These are phyloP conservation scores for Pouteria campechiana DNA, from an alignment of 179 eudicot species.

Conservation along the genomic window DNA sequence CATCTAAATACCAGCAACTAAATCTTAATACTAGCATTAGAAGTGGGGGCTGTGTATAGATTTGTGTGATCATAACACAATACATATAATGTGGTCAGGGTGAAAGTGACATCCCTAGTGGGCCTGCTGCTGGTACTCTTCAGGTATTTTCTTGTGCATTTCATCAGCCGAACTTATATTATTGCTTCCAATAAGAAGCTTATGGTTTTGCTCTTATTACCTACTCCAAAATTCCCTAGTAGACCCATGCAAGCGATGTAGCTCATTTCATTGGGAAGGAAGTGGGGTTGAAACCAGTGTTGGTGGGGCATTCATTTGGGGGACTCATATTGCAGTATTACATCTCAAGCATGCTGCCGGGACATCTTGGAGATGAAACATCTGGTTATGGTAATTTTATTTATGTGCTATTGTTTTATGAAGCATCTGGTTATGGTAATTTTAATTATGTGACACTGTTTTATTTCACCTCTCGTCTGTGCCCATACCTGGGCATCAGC, in stretches of 20 bases:
- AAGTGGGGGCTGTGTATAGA: too few species aligned
- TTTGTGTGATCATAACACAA: too few species aligned
- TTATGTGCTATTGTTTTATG: too few species aligned
- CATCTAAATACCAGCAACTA: too few species aligned
- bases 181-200: background rate
- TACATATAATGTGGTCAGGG: slow-evolving; percentile 69
- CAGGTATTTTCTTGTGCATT: slow-evolving; percentile 35
- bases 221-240: slow-evolving; percentile 35
- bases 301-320: slow-evolving; percentile 95
- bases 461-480: too few species aligned
- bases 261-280: slow-evolving; percentile 65
- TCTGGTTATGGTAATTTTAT: too few species aligned
- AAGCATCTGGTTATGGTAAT: too few species aligned
- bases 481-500: too few species aligned
- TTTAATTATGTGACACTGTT: too few species aligned
- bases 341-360: slow-evolving; percentile 34
- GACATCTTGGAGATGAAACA: slow-evolving; percentile 23
- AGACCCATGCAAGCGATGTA: slow-evolving; percentile 84
- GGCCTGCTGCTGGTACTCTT: slow-evolving; percentile 69
- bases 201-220: slow-evolving; percentile 8
- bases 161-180: background rate
- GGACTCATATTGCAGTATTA: slow-evolving; percentile 86
- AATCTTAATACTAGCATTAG: too few species aligned
- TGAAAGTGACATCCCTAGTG: slow-evolving; percentile 76
- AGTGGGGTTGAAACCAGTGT: slow-evolving; percentile 44